These are phyloP conservation scores for Aspergillus terreus DNA, from an alignment of 2,329 filamentous ascomycete species.

Conservation along the genomic window DNA sequence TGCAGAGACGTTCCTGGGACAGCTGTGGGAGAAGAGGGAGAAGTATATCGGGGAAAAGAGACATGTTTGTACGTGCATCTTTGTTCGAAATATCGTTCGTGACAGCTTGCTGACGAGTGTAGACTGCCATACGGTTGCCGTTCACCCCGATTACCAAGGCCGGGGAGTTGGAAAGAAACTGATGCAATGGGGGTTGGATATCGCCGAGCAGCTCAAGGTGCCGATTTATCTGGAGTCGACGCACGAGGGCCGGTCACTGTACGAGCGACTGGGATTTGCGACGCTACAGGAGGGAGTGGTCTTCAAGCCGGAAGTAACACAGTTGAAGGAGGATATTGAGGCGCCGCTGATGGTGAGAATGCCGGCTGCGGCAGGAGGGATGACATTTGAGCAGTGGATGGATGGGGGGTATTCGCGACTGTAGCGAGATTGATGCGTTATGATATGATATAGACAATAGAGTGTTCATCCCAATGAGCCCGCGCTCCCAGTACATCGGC, in stretches of 20 bases:
- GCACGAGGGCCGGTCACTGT: constrained; percentile 35
- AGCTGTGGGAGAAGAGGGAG: neutral
- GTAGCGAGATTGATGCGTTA: neutral
- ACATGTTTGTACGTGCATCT: neutral
- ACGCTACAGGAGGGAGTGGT: neutral
- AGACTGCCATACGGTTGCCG: constrained; percentile 41
- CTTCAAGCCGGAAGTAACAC: constrained; percentile 14
- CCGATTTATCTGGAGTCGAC: constrained; percentile 28
- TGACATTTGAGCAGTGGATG: neutral
- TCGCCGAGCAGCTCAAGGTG: neutral
- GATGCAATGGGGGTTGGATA: constrained; percentile 2
- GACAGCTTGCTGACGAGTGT: neutral
- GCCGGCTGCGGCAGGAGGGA: constrained; percentile 21
- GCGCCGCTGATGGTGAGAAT: constrained; percentile 45
- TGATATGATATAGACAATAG: neutral
- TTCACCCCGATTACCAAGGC: constrained; percentile 42
- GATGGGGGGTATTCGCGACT: neutral
- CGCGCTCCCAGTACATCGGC: too few relatives aligned
- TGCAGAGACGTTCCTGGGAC: neutral
- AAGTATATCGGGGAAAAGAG: neutral
- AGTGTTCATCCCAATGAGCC: neutral
- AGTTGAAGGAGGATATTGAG: constrained; percentile 26
- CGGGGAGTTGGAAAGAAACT: constrained; percentile 37
- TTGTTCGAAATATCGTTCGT: neutral
- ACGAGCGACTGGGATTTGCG: neutral